Evolutionary conservation across 306 rosid genomes (phyloP).

Genomic region (Acacia acuminata): DNA sequence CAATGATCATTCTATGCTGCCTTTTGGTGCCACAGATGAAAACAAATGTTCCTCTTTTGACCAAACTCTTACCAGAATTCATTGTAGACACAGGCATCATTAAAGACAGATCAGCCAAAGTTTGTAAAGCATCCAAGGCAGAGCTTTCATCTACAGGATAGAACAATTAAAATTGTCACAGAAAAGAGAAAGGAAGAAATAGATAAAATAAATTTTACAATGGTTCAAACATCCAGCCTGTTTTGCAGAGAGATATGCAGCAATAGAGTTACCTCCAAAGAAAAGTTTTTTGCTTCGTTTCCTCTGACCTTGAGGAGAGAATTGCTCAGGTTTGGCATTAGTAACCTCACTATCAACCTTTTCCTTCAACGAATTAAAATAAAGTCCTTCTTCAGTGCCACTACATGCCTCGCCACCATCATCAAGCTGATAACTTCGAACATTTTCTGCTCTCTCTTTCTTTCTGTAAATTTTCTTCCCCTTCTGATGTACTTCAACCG

Average conservation of each 20-base stretch:
- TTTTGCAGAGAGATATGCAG: slow-evolving; percentile 9
- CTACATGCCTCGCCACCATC: slow-evolving; percentile 93
- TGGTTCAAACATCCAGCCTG: slow-evolving; percentile 11
- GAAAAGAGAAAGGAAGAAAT: slow-evolving; percentile 21
- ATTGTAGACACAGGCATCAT: slow-evolving; percentile 65
- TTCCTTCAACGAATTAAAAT: slow-evolving; percentile 49
- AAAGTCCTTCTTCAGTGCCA: slow-evolving; percentile 81
- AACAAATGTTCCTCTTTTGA: not conserved
- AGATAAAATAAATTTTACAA: slow-evolving; percentile 12
- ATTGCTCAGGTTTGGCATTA: slow-evolving; percentile 49
- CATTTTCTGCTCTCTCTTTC: slow-evolving; percentile 56
- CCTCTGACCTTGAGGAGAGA: slow-evolving; percentile 51
- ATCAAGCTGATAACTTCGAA: slow-evolving; percentile 55
- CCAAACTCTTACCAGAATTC: slow-evolving; percentile 66
- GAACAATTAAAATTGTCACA: slow-evolving; percentile 26
- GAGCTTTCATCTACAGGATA: slow-evolving; percentile 56
- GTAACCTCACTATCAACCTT: slow-evolving; percentile 58
- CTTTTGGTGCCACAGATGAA: not conserved
- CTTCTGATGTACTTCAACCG: slow-evolving; percentile 52
- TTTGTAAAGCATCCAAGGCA: slow-evolving; percentile 77
- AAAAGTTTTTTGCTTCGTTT: slow-evolving; percentile 63
- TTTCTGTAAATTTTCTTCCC: slow-evolving; percentile 56
- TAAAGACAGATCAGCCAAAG: slow-evolving; percentile 82
- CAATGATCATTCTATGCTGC: not conserved
- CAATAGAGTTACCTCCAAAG: slow-evolving; percentile 64